Evolutionary conservation across 768 basidiomycete genomes (phyloP).

Genomic region (Suillus alpinus): DNA sequence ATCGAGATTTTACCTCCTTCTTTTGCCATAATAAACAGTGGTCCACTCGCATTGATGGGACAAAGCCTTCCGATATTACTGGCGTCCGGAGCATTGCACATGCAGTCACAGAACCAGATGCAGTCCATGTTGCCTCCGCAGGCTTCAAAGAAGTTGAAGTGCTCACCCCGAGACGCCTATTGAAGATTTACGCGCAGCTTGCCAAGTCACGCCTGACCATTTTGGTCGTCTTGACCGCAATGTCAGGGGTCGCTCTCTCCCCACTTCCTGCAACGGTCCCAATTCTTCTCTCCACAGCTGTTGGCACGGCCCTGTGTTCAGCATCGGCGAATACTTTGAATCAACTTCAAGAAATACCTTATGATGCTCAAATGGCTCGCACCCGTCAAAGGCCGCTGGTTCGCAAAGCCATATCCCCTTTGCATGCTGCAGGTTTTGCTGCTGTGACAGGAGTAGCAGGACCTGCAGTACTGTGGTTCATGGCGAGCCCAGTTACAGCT

Average conservation of each 20-base stretch:
- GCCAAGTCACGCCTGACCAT: slow-evolving; percentile 82
- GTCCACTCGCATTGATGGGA: slow-evolving; percentile 21
- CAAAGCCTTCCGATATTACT: neutral
- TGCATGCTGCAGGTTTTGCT: slow-evolving; percentile 84
- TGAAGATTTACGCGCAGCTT: slow-evolving; percentile 74
- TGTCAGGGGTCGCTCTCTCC: slow-evolving; percentile 90
- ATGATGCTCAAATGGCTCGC: slow-evolving; percentile 94
- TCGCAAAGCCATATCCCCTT: slow-evolving; percentile 74
- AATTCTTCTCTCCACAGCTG: slow-evolving; percentile 79
- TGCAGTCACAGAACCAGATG: slow-evolving; percentile 5
- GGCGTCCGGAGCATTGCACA: slow-evolving; percentile 12
- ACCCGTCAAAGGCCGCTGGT: slow-evolving; percentile 88
- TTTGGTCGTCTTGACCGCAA: slow-evolving; percentile 83
- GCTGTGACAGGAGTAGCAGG: slow-evolving; percentile 74
- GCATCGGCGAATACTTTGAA: slow-evolving; percentile 95
- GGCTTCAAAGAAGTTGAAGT: slow-evolving; percentile 37
- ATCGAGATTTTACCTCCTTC: slow-evolving; percentile 44
- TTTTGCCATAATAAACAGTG: slow-evolving; percentile 65
- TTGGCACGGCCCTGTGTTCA: slow-evolving; percentile 88
- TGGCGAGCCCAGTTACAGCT: slow-evolving; percentile 87
- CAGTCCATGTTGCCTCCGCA: slow-evolving; percentile 15
- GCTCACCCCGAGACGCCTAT: slow-evolving; percentile 49
- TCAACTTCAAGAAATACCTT: slow-evolving; percentile 91
- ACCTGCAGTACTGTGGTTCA: slow-evolving; percentile 70
- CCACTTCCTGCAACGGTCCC: slow-evolving; percentile 84